phyloP scores from a whole-genome alignment of 179 eudicot genomes.

The Vitellaria paradoxa region DNA sequence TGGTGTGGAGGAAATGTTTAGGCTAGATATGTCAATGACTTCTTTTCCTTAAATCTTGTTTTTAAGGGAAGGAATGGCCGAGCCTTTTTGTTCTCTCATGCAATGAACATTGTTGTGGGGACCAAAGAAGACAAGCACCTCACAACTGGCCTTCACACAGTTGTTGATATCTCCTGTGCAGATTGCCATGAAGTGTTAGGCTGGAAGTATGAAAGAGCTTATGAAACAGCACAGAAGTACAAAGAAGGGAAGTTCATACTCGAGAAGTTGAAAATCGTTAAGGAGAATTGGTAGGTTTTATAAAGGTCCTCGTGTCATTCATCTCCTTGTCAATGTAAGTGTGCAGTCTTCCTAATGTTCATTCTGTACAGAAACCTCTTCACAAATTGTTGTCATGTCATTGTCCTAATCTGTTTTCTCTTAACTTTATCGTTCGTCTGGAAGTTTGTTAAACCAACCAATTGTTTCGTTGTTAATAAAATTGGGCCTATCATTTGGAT shows the following conservation, averaged over 20 bases:
- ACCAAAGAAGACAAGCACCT: constrained; percentile 42
- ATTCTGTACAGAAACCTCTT: background rate
- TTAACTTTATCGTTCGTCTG: background rate
- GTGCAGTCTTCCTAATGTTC: constrained; percentile 11
- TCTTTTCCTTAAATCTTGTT: background rate
- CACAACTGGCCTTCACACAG: constrained; percentile 55
- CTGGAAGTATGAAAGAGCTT: constrained; percentile 54
- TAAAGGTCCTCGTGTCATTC: background rate
- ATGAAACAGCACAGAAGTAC: constrained; percentile 47
- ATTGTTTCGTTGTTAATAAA: constrained; percentile 6
- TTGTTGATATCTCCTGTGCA: constrained; percentile 41
- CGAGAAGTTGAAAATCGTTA: constrained; percentile 49
- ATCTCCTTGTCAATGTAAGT: background rate
- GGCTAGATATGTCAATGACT: background rate
- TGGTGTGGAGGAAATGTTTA: background rate
- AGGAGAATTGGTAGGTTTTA: constrained; percentile 41
- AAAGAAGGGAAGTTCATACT: constrained; percentile 56
- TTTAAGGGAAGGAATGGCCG: constrained; percentile 43
- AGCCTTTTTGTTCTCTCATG: constrained; percentile 49
- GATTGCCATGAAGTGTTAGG: constrained; percentile 51
- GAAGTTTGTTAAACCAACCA: background rate
- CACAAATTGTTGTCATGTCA: background rate
- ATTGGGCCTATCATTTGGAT: background rate
- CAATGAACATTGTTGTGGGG: constrained; percentile 47
- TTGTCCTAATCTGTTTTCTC: background rate